Percentiles rank a stretch among this genome's conserved stretches.
Evolutionary conservation across 2,329 filamentous ascomycete genomes (phyloP).

Genomic region (Pochonia chlamydosporia): DNA sequence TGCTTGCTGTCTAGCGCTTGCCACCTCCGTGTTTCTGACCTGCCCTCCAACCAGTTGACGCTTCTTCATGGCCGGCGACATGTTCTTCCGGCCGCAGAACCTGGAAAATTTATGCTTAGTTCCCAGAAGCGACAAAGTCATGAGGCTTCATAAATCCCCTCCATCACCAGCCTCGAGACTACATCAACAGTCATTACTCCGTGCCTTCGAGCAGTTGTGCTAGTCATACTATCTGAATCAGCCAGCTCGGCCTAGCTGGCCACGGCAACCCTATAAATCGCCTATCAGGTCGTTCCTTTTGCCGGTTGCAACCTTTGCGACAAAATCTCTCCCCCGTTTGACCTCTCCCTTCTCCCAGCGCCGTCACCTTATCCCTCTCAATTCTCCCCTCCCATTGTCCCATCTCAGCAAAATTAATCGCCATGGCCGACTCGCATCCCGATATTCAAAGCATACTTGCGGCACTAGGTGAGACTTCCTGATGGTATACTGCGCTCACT

Average conservation of each 20-base stretch:
- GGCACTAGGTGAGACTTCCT: slow-evolving; percentile 38
- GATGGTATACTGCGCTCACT: too few species aligned
- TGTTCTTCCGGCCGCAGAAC: slow-evolving; percentile 5
- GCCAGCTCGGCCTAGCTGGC: not conserved
- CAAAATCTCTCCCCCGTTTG: not conserved
- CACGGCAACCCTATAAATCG: not conserved
- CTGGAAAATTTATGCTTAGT: not conserved
- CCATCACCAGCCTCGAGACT: not conserved
- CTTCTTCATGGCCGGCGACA: too few species aligned
- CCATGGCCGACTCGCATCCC: slow-evolving; percentile 33
- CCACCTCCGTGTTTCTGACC: not conserved
- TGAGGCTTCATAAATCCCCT: not conserved
- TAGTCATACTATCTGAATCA: not conserved
- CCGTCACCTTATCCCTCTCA: not conserved
- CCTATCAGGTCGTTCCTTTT: not conserved
- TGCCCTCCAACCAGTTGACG: too few species aligned
- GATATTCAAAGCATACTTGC: slow-evolving; percentile 43
- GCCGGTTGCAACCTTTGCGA: not conserved
- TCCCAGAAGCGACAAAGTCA: not conserved
- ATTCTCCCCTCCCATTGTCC: not conserved
- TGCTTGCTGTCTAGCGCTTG: too few species aligned
- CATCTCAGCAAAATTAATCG: not conserved
- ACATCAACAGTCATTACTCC: not conserved
- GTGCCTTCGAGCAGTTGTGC: not conserved
- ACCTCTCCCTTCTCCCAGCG: not conserved